These are phyloP conservation scores for Angophora floribunda DNA, from an alignment of 345 rosid species.

Conservation along the genomic window DNA sequence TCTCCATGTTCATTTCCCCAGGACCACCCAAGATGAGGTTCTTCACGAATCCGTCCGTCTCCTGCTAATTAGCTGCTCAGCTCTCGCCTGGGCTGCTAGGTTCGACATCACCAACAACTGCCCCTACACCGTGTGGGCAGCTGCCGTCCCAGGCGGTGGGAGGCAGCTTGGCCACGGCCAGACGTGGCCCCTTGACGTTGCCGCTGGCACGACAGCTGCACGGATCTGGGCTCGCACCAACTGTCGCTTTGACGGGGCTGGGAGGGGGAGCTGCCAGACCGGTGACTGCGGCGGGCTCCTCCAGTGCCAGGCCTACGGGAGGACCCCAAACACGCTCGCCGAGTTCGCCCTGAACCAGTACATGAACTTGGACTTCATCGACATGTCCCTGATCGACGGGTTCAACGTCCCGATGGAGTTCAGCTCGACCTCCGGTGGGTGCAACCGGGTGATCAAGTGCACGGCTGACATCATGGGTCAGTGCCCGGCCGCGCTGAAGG, in stretches of 20 bases:
- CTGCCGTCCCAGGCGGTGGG: constrained; percentile 11
- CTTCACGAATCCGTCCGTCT: background rate
- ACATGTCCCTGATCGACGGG: constrained; percentile 19
- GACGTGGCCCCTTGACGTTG: constrained; percentile 4
- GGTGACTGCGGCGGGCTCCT: constrained; percentile 13
- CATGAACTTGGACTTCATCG: constrained; percentile 8
- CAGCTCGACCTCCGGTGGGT: constrained; percentile 1
- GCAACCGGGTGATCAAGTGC: constrained; percentile 7
- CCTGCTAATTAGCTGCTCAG: background rate
- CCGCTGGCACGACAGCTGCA: background rate
- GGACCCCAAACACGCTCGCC: constrained; percentile 10
- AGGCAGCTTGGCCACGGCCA: constrained; percentile 1
- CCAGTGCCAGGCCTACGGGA: constrained; percentile 4
- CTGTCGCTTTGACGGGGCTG: constrained; percentile 9
- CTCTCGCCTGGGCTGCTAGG: constrained; percentile 1
- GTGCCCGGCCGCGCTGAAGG: constrained; percentile 8
- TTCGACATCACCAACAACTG: constrained; percentile 11
- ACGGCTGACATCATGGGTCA: background rate
- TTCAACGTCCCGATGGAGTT: constrained; percentile 21
- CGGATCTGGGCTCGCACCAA: constrained; percentile 14
- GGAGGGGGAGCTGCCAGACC: constrained; percentile 12
- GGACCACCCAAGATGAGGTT: background rate
- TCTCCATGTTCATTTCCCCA: background rate
- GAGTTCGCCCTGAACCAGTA: constrained; percentile 14
- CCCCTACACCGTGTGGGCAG: constrained; percentile 14